Conservation (phyloP, 768 basidiomycete species). For the Panus rudis region DNA sequence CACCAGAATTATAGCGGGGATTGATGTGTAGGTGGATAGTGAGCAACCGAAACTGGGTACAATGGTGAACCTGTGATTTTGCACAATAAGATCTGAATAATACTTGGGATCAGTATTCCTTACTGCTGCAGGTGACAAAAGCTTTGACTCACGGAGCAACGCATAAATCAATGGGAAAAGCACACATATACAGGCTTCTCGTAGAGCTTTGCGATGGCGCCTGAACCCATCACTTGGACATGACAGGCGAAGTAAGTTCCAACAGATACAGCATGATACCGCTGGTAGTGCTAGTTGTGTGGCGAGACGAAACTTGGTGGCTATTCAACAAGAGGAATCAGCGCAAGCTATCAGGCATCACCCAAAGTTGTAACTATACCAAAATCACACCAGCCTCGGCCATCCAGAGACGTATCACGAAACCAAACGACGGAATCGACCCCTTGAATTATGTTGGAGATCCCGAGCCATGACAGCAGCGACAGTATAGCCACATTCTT, state of each 20-base stretch:
- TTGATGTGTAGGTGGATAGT: slow-evolving; percentile 26
- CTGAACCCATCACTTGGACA: slow-evolving; percentile 9
- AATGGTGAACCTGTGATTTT: slow-evolving; percentile 27
- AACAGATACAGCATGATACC: slow-evolving; percentile 9
- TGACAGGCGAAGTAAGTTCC: slow-evolving; percentile 9
- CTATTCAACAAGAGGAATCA: slow-evolving; percentile 3
- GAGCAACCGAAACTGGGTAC: slow-evolving; percentile 25
- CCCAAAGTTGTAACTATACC: slow-evolving; percentile 17
- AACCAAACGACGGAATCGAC: slow-evolving; percentile 30
- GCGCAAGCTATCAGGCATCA: not conserved
- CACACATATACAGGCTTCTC: slow-evolving; percentile 18
- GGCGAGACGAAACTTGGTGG: slow-evolving; percentile 16
- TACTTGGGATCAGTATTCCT: not conserved
- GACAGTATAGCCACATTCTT: slow-evolving; percentile 24
- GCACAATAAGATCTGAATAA: slow-evolving; percentile 25
- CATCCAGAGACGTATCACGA: slow-evolving; percentile 16
- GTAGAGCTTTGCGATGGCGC: slow-evolving; percentile 6
- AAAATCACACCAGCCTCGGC: slow-evolving; percentile 33
- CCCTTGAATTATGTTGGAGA: slow-evolving; percentile 27
- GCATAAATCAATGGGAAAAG: slow-evolving; percentile 24
- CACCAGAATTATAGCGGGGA: slow-evolving; percentile 34
- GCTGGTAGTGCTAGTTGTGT: slow-evolving; percentile 15
- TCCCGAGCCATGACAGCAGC: slow-evolving; percentile 24
- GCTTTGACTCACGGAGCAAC: slow-evolving; percentile 24
- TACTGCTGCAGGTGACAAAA: not conserved